phyloP scores from a whole-genome alignment of 345 rosid genomes.

The Rhizophora apiculata region DNA sequence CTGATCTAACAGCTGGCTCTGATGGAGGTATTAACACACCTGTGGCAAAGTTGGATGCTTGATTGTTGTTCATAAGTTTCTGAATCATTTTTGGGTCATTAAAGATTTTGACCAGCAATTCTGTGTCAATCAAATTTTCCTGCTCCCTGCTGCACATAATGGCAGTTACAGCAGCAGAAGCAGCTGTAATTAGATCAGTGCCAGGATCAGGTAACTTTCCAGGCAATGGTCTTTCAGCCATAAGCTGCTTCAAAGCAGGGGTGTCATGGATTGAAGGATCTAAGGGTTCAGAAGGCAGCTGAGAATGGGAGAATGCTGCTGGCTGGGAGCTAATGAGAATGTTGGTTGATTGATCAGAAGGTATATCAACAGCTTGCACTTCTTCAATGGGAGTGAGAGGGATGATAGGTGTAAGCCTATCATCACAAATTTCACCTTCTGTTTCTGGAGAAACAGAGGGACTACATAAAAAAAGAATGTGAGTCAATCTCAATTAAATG shows the following conservation, averaged over 20 bases:
- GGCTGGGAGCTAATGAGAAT: background rate
- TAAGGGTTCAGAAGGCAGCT: slow-evolving; percentile 10
- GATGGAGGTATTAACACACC: slow-evolving; percentile 8
- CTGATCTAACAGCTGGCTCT: slow-evolving; percentile 12
- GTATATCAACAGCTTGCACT: slow-evolving; percentile 26
- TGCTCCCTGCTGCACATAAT: slow-evolving; percentile 35
- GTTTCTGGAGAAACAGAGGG: slow-evolving; percentile 41
- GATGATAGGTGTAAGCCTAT: slow-evolving; percentile 43
- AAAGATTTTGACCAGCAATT: slow-evolving; percentile 54
- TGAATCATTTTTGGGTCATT: slow-evolving; percentile 46
- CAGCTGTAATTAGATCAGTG: slow-evolving; percentile 34
- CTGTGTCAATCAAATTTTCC: slow-evolving; percentile 45
- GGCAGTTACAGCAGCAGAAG: slow-evolving; percentile 37
- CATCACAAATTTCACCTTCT: slow-evolving; percentile 40
- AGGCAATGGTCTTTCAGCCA: slow-evolving; percentile 4
- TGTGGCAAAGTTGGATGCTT: slow-evolving; percentile 11
- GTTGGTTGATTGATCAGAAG: slow-evolving; percentile 16
- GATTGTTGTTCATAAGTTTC: slow-evolving; percentile 28
- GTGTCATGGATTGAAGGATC: background rate
- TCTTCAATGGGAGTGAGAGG: slow-evolving; percentile 63
- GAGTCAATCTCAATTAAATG: background rate
- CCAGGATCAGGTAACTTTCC: slow-evolving; percentile 19
- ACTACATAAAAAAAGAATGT: slow-evolving; percentile 26
- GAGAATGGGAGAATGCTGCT: slow-evolving; percentile 17
- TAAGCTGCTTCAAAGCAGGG: slow-evolving; percentile 1